These are phyloP conservation scores for Xerocomellus intermedius DNA, from an alignment of 768 basidiomycete species.

Conservation along the genomic window DNA sequence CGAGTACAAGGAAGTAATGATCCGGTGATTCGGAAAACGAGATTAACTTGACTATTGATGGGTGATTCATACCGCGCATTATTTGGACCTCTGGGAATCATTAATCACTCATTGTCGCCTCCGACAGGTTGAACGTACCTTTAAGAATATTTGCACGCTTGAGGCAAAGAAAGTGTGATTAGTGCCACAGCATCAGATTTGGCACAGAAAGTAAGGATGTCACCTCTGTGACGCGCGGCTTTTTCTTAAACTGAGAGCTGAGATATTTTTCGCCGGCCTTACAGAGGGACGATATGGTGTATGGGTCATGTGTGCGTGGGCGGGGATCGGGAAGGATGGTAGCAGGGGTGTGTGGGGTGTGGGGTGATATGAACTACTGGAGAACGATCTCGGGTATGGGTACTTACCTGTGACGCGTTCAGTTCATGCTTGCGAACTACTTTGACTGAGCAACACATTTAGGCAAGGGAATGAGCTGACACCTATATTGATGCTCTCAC, in stretches of 20 bases:
- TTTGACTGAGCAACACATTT: constrained; percentile 59
- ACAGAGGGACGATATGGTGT: constrained; percentile 30
- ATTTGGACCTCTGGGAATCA: constrained; percentile 86
- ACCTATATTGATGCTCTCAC: constrained; percentile 38
- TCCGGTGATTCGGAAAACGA: constrained; percentile 92
- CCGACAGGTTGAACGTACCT: constrained; percentile 42
- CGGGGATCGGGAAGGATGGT: constrained; percentile 23
- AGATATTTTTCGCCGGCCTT: constrained; percentile 93
- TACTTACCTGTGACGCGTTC: constrained; percentile 85
- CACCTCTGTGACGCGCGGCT: constrained; percentile 98
- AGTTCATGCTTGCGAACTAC: constrained; percentile 93
- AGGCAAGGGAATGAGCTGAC: neutral
- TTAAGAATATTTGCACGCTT: constrained; percentile 98
- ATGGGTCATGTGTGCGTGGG: constrained; percentile 11
- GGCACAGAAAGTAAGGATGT: constrained; percentile 22
- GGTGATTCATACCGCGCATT: constrained; percentile 93
- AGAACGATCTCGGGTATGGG: constrained; percentile 13
- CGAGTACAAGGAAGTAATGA: constrained; percentile 92
- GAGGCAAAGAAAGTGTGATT: constrained; percentile 13
- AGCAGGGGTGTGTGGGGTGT: neutral
- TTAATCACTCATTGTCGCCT: neutral
- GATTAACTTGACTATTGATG: constrained; percentile 87
- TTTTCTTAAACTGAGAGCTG: constrained; percentile 93
- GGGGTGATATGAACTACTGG: constrained; percentile 30
- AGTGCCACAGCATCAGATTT: constrained; percentile 17